A percentile compares a stretch with the other conserved stretches of the same genome.
phyloP scores from a whole-genome alignment of 108 stramenopile species.

The Cyclostephanos tholiformis region DNA sequence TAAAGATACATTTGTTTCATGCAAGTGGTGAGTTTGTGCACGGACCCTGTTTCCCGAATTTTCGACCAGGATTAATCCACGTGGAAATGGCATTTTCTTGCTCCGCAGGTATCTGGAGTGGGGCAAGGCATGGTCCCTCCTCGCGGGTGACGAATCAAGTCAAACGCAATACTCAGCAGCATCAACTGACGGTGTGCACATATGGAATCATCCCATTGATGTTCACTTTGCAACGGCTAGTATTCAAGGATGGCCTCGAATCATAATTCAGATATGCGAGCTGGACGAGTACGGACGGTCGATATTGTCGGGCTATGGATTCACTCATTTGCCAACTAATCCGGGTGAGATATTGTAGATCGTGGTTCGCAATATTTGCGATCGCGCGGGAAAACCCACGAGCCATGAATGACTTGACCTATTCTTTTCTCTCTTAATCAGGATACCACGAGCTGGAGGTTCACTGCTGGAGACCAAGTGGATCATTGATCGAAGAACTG shows the following conservation, averaged over 20 bases:
- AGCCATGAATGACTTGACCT: neutral
- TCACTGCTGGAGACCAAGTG: slow-evolving; percentile 60
- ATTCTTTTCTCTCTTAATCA: neutral
- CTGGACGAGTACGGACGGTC: slow-evolving; percentile 64
- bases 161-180: slow-evolving; percentile 62
- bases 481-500: slow-evolving; percentile 56
- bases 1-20: slow-evolving; percentile 50
- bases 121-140: slow-evolving; percentile 56
- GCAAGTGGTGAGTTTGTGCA: slow-evolving; percentile 54
- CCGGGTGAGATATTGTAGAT: slow-evolving; percentile 24
- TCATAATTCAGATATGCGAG: slow-evolving; percentile 62
- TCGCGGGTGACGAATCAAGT: slow-evolving; percentile 51
- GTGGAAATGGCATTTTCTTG: neutral
- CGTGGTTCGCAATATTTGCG: neutral
- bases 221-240: slow-evolving; percentile 62
- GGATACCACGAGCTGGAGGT: slow-evolving; percentile 55
- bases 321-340: slow-evolving; percentile 61
- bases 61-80: neutral
- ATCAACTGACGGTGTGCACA: slow-evolving; percentile 36
- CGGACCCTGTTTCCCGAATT: neutral
- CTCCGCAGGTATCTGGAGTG: slow-evolving; percentile 52
- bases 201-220: slow-evolving; percentile 73
- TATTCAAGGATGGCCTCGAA: slow-evolving; percentile 67
- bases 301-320: slow-evolving; percentile 62
- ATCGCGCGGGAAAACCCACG: neutral